Conservation (phyloP, 2,329 filamentous ascomycete genomes). For the Pseudogymnoascus sp. region DNA sequence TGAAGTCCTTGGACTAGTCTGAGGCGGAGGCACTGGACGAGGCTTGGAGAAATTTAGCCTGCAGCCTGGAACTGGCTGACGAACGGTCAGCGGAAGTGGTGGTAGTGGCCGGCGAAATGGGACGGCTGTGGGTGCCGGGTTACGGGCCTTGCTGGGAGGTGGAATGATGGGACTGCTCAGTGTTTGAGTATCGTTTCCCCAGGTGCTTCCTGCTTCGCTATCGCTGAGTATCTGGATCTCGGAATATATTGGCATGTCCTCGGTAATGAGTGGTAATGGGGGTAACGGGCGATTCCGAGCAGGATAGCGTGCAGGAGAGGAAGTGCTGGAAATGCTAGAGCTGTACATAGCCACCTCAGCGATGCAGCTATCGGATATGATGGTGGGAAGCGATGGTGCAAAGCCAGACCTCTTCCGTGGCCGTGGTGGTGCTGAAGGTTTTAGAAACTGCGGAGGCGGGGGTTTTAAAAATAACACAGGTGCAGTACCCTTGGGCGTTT, state of each 20-base stretch:
- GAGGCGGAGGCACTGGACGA: background rate
- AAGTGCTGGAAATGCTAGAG: background rate
- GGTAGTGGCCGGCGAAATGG: background rate
- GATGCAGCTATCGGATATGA: slow-evolving; percentile 2
- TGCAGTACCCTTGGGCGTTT: background rate
- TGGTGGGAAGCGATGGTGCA: slow-evolving; percentile 1
- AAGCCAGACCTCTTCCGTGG: background rate
- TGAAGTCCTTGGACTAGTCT: background rate
- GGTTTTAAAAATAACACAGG: background rate
- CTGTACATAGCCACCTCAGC: background rate
- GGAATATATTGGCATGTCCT: background rate
- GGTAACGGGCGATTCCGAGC: background rate
- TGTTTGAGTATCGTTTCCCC: background rate
- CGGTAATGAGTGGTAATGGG: background rate
- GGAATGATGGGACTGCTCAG: background rate
- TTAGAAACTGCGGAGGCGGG: background rate
- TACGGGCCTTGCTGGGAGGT: background rate
- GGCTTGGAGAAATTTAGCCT: background rate
- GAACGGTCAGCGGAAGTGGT: background rate
- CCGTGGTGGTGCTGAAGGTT: background rate
- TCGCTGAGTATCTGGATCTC: background rate
- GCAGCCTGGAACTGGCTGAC: background rate
- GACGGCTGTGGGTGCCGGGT: background rate
- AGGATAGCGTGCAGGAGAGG: background rate
- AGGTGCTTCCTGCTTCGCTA: background rate